A percentile compares a stretch with the other conserved stretches of the same genome.
Evolutionary conservation across 106 monocot genomes (phyloP).

Genomic region (Dendrobium nobile): DNA sequence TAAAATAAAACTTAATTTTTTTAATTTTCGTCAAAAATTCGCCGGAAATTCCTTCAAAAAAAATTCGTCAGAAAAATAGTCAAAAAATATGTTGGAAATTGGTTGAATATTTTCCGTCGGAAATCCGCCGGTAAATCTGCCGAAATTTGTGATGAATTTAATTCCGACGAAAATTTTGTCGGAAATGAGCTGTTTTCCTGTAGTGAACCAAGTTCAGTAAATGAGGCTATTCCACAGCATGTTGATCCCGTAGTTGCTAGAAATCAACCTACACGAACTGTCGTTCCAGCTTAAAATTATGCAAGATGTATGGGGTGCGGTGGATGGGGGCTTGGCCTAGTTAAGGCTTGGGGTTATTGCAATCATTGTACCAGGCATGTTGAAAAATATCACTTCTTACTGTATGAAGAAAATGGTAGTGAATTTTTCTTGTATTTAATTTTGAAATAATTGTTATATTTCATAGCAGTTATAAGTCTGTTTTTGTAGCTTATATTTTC

Average conservation of each 20-base stretch:
- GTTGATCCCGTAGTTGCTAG: conserved; percentile 3
- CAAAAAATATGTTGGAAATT: too few relatives aligned
- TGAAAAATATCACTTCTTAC: conserved; percentile 4
- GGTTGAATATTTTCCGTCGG: too few relatives aligned
- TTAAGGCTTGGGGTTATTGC: conserved; percentile 89
- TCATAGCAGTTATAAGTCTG: neutral
- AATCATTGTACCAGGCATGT: conserved; percentile 89
- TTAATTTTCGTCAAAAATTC: too few relatives aligned
- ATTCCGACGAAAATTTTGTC: too few relatives aligned
- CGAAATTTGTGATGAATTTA: too few relatives aligned
- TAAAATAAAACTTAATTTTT: too few relatives aligned
- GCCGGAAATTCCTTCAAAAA: too few relatives aligned
- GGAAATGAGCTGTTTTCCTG: too few relatives aligned
- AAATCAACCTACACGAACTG: conserved; percentile 18
- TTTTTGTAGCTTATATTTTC: neutral
- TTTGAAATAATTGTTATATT: neutral
- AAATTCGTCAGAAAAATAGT: too few relatives aligned
- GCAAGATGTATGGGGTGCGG: conserved; percentile 79
- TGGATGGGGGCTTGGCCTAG: conserved; percentile 92
- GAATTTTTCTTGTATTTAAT: neutral
- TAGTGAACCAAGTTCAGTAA: conserved; percentile 37
- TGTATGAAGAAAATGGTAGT: neutral
- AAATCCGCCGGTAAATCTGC: too few relatives aligned
- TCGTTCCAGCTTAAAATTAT: conserved; percentile 22
- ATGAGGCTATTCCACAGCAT: conserved; percentile 11